Conservation (phyloP, 768 basidiomycete genomes). For the Lepiota venenata region DNA sequence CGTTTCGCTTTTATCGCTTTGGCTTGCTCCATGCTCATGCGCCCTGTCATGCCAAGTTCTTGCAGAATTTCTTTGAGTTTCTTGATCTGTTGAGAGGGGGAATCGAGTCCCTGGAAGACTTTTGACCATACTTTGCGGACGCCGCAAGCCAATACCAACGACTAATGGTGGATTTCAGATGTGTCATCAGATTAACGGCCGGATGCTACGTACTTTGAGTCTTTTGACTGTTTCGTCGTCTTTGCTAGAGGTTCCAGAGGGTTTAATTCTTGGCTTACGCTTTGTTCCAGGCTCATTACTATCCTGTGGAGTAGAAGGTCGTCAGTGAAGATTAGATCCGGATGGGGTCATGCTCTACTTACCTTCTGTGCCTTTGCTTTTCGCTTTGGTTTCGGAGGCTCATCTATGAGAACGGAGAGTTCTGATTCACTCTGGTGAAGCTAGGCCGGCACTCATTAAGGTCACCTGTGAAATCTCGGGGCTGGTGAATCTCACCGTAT, state of each 20-base stretch:
- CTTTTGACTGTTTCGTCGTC: constrained; percentile 75
- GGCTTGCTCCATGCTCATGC: constrained; percentile 78
- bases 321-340: neutral
- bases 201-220: constrained; percentile 54
- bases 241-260: constrained; percentile 35
- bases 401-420: constrained; percentile 57
- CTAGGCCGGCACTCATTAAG: neutral
- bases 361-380: constrained; percentile 33
- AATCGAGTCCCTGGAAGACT: constrained; percentile 59
- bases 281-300: constrained; percentile 20
- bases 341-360: neutral
- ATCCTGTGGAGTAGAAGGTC: constrained; percentile 14
- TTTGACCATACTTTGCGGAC: constrained; percentile 76
- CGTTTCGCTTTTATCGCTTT: constrained; percentile 67
- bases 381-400: constrained; percentile 44
- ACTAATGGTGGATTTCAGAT: constrained; percentile 34
- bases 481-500: constrained; percentile 6
- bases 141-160: constrained; percentile 70
- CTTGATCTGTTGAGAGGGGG: constrained; percentile 58
- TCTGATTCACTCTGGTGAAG: constrained; percentile 50
- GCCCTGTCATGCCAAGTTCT: constrained; percentile 79
- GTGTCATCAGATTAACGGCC: neutral
- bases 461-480: neutral
- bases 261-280: constrained; percentile 29
- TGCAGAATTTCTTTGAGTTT: constrained; percentile 61